Base-by-base conservation (phyloP, 2,329 filamentous ascomycete species). In the Torrubiellomyces zombiae region DNA sequence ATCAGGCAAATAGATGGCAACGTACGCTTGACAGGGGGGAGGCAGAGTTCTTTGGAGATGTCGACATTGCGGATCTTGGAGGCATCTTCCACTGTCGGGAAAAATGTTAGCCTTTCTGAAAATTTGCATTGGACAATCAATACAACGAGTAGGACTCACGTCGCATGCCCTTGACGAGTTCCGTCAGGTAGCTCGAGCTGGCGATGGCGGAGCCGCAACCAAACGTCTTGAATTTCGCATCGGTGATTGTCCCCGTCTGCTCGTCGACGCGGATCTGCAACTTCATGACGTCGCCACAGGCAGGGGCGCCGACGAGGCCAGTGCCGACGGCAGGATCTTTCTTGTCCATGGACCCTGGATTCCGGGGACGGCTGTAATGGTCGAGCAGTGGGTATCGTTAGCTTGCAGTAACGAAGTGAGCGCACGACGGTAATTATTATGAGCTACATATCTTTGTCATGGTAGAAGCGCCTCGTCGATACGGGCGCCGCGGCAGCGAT, bases 201-300 rank as follows among this genome's bases (percentile, higher is more conserved):
- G 89, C 89, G 53, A 98, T 98, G 36, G 89, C 89, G 16, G 75
- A 83, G 28, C 85, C 85, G 50, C 85, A 94, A 25, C 85, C 85
- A 47, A 94, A 94, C 0, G 85, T 94, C 73, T 94, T 94, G 70
- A 94, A 94, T 57, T 91, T 89, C 49, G 92, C 85, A 42, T 94
- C 86, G 41, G 74, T 75, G 48, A 94, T 94, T 39, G 74, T 86
- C 51, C 89, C 80, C 43, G 73, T 81, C 40, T 76, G 65, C 36
- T 80, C 79, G 55, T 94, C 83, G 42, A 94, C 85, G 30, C 81
- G 75, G 55, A 89, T 91, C 45, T 56, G 48, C 6, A 51, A 39
- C 60, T 89, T 89, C 77, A 91, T 91, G 35, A 91, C 81, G 51
- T 91, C 82, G 52, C 81, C 81, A 47, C 81, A 91, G 21, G 81